Base-by-base conservation (phyloP, 139 green algal species). In the Spirogloea muscicola region DNA sequence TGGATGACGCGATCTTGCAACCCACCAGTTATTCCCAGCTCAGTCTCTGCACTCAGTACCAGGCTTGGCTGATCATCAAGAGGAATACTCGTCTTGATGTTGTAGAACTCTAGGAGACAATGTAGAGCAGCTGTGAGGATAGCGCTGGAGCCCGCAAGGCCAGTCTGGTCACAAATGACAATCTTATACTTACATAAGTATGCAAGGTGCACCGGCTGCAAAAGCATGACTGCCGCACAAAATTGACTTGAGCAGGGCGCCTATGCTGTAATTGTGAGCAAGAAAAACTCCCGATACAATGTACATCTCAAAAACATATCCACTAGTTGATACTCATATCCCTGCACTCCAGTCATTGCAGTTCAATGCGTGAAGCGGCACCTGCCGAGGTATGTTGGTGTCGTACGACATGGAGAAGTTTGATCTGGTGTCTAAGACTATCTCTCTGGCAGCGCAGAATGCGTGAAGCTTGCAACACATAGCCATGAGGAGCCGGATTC, bases 1-100 rank as follows among this genome's bases (percentile, higher is more conserved):
- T 96, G 91, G 4, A 92, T 85, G 2, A 97, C 91, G 7, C 92
- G 62, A 80, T 97, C 92, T 81, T 94, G 88, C 72, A 96, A 79
- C 6, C 92, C 92, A 18, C 91, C 92, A 2, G 85, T 86, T 41
- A 97, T 96, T 51, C 90, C 92, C 31, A 97, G 73, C 71, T 90
- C 84, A 2, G 48, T 41, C 75, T 97, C 92, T 16, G 87, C 90
- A 7, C 38, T 52, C 58, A 96, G 82, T 2, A 93, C 81, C 37
- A 97, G 81, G 16, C 41, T 59, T 0, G 92, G 92, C 31, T 79
- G 79, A 3, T 84, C 74, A 2, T 62, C 52, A 41, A 79, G 0
- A 6, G 88, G 85, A n/a, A 95, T 82, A 40, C 25, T 60, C 9
- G 6, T 51, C 33, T 68, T 64, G 3, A 96, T 63, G 16, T 63